A percentile compares a stretch with the other conserved stretches of the same genome.
Conservation (phyloP, 2,329 filamentous ascomycete genomes). For the Aspergillus thermomutatus region DNA sequence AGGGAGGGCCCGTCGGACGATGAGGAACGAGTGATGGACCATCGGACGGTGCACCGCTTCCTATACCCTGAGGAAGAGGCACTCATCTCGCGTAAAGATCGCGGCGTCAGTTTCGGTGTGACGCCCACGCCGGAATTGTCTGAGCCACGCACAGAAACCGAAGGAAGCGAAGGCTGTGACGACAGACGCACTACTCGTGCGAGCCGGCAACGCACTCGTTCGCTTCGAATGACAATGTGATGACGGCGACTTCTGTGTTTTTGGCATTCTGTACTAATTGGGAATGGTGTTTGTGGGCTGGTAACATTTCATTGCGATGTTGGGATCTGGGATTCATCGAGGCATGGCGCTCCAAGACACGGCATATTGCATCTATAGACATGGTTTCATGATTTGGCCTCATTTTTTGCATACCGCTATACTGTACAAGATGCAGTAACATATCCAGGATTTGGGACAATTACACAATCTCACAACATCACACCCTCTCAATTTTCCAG, state of each 20-base stretch:
- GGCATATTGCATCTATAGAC: not conserved
- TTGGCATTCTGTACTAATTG: not conserved
- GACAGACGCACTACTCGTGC: slow-evolving; percentile 34
- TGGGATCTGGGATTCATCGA: not conserved
- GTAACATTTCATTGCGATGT: not conserved
- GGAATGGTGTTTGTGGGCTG: slow-evolving; percentile 9
- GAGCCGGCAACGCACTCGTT: slow-evolving; percentile 29
- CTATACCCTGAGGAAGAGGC: slow-evolving; percentile 67
- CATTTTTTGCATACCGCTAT: not conserved
- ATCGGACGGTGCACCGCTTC: slow-evolving; percentile 83
- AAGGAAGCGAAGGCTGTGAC: slow-evolving; percentile 34
- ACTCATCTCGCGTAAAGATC: slow-evolving; percentile 33
- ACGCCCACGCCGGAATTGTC: slow-evolving; percentile 38
- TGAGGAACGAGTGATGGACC: slow-evolving; percentile 69
- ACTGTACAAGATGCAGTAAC: not conserved
- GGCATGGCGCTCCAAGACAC: not conserved
- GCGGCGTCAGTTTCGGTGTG: slow-evolving; percentile 34
- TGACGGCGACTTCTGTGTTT: slow-evolving; percentile 6
- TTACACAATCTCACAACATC: not conserved
- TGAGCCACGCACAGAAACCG: slow-evolving; percentile 37
- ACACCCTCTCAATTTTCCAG: too few species aligned
- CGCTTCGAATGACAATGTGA: slow-evolving; percentile 37
- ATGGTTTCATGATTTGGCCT: not conserved
- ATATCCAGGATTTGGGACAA: not conserved
- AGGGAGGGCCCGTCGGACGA: slow-evolving; percentile 70